A percentile compares a stretch with the other conserved stretches of the same genome.
Evolutionary conservation across 352 stramenopile genomes (phyloP).

Genomic region (Pythium grandisporangium): DNA sequence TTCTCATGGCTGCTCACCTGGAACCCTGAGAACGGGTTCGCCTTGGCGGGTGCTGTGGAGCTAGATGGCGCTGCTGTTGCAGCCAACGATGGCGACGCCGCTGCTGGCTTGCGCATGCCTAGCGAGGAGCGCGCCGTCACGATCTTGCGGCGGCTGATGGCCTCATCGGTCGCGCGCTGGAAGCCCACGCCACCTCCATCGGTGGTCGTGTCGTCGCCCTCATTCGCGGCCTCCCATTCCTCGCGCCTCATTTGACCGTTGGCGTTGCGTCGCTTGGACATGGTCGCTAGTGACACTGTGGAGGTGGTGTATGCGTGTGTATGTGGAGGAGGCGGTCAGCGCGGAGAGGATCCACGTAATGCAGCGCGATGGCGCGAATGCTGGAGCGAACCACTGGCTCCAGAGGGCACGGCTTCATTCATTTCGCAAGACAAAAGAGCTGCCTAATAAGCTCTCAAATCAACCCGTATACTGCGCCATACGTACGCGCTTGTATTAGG

Average conservation of each 20-base stretch:
- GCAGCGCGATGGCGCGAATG: too few species aligned
- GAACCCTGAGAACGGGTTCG: conserved; percentile 40
- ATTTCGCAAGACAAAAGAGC: too few species aligned
- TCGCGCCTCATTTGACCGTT: conserved; percentile 81
- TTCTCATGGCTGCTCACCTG: conserved; percentile 11
- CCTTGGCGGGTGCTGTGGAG: conserved; percentile 2
- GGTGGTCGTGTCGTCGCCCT: conserved; percentile 10
- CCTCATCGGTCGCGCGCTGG: conserved; percentile 53
- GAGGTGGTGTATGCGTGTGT: too few species aligned
- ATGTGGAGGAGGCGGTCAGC: too few species aligned
- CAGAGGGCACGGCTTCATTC: too few species aligned
- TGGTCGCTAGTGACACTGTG: too few species aligned
- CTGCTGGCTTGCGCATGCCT: conserved; percentile 10
- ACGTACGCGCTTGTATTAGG: too few species aligned
- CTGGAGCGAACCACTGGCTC: too few species aligned
- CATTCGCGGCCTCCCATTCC: conserved; percentile 64
- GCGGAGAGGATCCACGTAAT: too few species aligned
- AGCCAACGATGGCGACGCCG: conserved; percentile 10
- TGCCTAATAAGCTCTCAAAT: too few species aligned
- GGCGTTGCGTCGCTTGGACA: conserved; percentile 82
- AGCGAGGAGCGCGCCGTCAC: conserved; percentile 44
- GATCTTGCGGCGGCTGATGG: conserved; percentile 71
- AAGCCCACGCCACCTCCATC: conserved; percentile 52
- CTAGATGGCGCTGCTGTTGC: neutral
- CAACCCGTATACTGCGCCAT: too few species aligned